These are phyloP conservation scores for Xylaria sp. DNA, from an alignment of 2,329 filamentous ascomycete genomes.

Conservation along the genomic window DNA sequence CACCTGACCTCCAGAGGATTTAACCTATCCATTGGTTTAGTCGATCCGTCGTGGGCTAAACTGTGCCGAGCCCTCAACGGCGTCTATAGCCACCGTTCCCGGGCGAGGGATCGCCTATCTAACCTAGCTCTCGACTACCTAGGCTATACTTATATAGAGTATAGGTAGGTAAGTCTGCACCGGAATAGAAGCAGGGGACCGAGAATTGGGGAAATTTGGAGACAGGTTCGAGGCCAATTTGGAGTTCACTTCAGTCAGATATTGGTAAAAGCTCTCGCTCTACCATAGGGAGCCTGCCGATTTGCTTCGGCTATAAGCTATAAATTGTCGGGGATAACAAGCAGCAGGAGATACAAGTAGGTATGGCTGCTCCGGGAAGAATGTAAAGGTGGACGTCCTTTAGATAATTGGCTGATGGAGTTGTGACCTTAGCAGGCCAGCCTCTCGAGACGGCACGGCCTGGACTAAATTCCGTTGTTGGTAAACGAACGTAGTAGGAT, in stretches of 20 bases:
- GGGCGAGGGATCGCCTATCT: neutral
- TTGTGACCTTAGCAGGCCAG: too few relatives aligned
- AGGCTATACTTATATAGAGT: neutral
- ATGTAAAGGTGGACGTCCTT: too few relatives aligned
- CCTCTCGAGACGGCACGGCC: too few relatives aligned
- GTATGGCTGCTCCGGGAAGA: neutral
- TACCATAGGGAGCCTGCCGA: neutral
- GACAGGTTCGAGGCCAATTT: constrained; percentile 25
- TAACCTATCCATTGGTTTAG: neutral
- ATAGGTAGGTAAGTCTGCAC: neutral
- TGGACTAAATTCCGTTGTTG: too few relatives aligned
- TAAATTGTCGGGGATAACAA: constrained; percentile 15
- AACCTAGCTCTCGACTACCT: neutral
- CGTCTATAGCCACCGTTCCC: neutral
- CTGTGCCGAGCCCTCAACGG: neutral
- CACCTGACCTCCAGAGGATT: constrained; percentile 32
- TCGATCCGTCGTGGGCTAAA: constrained; percentile 10
- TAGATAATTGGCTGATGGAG: too few relatives aligned
- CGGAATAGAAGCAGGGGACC: neutral
- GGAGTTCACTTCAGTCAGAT: constrained; percentile 20
- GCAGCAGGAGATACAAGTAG: neutral
- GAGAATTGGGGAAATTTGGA: constrained; percentile 38
- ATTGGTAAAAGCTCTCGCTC: constrained; percentile 17
- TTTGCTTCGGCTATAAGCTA: constrained; percentile 23
- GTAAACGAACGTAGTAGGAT: too few relatives aligned